Conservation (phyloP, 139 green algal species). For the Yamagishiella unicocca region DNA sequence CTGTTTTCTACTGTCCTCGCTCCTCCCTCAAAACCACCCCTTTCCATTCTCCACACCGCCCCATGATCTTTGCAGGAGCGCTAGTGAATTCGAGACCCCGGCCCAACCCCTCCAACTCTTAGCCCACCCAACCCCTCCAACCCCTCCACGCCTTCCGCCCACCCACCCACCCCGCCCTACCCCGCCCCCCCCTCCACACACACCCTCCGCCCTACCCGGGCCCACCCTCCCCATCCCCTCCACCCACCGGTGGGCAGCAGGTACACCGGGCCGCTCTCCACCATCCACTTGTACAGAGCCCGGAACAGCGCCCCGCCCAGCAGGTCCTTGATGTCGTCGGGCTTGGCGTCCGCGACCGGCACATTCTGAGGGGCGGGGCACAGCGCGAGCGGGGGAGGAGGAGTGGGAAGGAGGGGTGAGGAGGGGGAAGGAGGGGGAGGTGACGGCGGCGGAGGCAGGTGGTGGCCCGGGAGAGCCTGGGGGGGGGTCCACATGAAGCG, state of each 20-base stretch:
- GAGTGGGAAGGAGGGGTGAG: background rate
- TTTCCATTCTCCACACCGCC: no score
- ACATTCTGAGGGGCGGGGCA: conserved; percentile 77
- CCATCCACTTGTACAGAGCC: conserved; percentile 89
- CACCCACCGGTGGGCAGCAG: conserved; percentile 84
- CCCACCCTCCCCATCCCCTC: background rate
- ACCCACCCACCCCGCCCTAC: no score
- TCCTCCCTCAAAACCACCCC: no score
- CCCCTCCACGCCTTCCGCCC: no score
- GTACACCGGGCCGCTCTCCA: conserved; percentile 94
- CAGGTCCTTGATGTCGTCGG: conserved; percentile 97
- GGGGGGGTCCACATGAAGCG: background rate
- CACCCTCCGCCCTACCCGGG: background rate
- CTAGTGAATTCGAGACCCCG: no score
- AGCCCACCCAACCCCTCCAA: no score
- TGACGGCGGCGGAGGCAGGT: background rate
- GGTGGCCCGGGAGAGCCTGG: background rate
- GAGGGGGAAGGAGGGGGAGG: background rate
- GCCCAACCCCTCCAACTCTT: no score
- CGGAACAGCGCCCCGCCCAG: conserved; percentile 97
- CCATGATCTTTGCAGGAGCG: no score
- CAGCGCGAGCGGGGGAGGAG: background rate
- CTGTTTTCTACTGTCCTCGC: no score
- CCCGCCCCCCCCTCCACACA: background rate
- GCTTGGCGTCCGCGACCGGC: conserved; percentile 95